These are phyloP conservation scores for Monosporozyma unispora DNA, from an alignment of 805 yeast genomes.

Conservation along the genomic window DNA sequence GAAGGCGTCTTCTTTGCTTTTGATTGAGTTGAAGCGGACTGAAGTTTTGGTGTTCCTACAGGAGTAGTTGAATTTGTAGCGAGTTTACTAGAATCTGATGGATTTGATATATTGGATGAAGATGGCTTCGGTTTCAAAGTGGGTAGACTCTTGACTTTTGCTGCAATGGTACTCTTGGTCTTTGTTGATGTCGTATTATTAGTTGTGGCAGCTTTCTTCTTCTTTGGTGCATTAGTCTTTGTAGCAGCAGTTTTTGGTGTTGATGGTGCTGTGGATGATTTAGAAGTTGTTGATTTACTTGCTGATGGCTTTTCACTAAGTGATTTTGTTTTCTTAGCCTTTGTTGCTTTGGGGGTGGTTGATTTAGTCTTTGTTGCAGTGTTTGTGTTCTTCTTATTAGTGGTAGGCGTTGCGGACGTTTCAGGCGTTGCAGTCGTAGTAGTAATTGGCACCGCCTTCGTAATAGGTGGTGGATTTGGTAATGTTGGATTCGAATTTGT, in stretches of 20 bases:
- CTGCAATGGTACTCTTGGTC: too few species aligned
- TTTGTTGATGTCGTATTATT: too few species aligned
- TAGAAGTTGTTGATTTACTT: not conserved
- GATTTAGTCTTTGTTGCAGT: not conserved
- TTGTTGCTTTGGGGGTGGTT: not conserved
- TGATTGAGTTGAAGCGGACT: not conserved
- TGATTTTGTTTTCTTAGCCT: constrained; percentile 2
- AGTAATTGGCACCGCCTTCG: too few species aligned
- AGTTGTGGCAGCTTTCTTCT: not conserved
- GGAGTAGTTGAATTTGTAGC: not conserved
- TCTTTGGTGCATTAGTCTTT: not conserved
- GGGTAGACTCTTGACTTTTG: not conserved
- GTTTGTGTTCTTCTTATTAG: too few species aligned
- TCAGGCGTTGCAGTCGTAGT: not conserved
- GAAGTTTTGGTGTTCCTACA: not conserved
- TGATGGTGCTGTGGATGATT: not conserved
- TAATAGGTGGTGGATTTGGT: too few species aligned
- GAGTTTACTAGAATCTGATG: not conserved
- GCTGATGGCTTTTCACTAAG: constrained; percentile 1
- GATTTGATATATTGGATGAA: not conserved
- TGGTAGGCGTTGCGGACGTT: not conserved
- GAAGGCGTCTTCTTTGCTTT: not conserved
- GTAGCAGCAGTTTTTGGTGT: not conserved
- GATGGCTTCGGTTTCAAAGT: not conserved
- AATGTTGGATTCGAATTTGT: too few species aligned